Evolutionary conservation across 108 stramenopile species (phyloP).

Genomic region (Skeletonema tropicum): DNA sequence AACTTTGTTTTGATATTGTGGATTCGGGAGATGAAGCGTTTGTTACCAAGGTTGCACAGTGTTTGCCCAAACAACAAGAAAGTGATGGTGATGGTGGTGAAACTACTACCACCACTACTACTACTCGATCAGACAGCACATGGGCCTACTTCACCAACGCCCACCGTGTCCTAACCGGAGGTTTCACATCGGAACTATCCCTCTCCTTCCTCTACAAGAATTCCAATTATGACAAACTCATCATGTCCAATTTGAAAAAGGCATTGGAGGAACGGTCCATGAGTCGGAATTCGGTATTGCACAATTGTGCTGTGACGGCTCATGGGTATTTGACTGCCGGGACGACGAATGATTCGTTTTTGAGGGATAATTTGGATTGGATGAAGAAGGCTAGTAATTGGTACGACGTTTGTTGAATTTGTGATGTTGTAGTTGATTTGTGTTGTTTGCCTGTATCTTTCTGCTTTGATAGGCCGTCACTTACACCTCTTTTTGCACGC

Average conservation of each 20-base stretch:
- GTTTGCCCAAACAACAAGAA: constrained; percentile 31
- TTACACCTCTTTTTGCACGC: background rate
- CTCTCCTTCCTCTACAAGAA: constrained; percentile 91
- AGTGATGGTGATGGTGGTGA: background rate
- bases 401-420: constrained; percentile 61
- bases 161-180: constrained; percentile 71
- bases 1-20: constrained; percentile 94
- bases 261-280: constrained; percentile 82
- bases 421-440: background rate
- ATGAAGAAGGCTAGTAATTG: constrained; percentile 99
- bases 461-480: background rate
- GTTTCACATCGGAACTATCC: constrained; percentile 86
- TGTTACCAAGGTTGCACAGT: constrained; percentile 67
- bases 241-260: constrained; percentile 91
- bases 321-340: constrained; percentile 95
- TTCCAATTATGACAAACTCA: constrained; percentile 77
- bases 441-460: too few relatives aligned
- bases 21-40: constrained; percentile 96
- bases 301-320: constrained; percentile 94
- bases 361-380: constrained; percentile 98
- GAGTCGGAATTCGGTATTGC: constrained; percentile 86
- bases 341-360: constrained; percentile 95
- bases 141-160: constrained; percentile 44
- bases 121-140: background rate
- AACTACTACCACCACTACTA: constrained; percentile 31